Conservation (phyloP, 148 eudicot species). For the Fallopia convolvulus region DNA sequence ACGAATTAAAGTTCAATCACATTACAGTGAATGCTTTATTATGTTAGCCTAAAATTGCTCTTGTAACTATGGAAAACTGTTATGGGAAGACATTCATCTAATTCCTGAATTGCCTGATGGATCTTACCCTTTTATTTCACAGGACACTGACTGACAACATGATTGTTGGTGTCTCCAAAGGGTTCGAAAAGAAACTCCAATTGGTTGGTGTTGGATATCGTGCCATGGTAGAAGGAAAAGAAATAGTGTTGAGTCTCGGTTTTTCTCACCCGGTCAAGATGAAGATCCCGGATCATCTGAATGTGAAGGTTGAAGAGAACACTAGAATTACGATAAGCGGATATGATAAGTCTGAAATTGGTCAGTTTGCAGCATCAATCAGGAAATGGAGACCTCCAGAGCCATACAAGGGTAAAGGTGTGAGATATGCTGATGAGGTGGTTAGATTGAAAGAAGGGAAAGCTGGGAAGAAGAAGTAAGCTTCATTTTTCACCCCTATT, state of each 20-base stretch:
- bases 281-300: slow-evolving; percentile 55
- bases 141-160: slow-evolving; percentile 95
- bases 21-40: background rate
- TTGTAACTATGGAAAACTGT: background rate
- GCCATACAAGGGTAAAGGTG: slow-evolving; percentile 96
- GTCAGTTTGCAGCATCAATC: slow-evolving; percentile 85
- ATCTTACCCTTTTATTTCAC: slow-evolving; percentile 13
- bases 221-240: slow-evolving; percentile 72
- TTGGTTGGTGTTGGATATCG: slow-evolving; percentile 89
- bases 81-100: background rate
- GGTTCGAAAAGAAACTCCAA: slow-evolving; percentile 81
- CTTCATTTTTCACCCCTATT: background rate
- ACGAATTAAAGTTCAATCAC: background rate
- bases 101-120: background rate
- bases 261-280: slow-evolving; percentile 88
- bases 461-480: slow-evolving; percentile 92
- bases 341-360: slow-evolving; percentile 65
- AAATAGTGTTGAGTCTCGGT: slow-evolving; percentile 68
- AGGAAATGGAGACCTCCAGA: slow-evolving; percentile 97
- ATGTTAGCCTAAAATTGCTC: background rate
- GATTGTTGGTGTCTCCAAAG: slow-evolving; percentile 86
- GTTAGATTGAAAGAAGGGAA: slow-evolving; percentile 86
- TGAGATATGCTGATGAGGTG: slow-evolving; percentile 78
- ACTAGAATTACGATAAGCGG: slow-evolving; percentile 66
- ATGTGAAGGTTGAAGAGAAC: slow-evolving; percentile 83